phyloP scores from a whole-genome alignment of 2,329 filamentous ascomycete genomes.

The Bipolaris gigantea region DNA sequence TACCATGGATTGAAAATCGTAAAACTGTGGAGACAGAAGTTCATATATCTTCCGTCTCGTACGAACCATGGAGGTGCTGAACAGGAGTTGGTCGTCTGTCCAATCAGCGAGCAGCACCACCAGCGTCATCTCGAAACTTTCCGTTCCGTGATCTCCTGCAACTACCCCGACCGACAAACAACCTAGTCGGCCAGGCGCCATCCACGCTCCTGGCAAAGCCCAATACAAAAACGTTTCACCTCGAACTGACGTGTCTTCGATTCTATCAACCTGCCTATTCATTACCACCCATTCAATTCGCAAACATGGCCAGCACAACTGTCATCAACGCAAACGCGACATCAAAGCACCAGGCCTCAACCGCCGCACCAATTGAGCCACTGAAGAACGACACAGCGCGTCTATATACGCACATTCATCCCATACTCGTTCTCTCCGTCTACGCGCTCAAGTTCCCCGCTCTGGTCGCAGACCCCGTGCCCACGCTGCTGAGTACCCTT shows the following conservation, averaged over 20 bases:
- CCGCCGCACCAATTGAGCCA: conserved; percentile 49
- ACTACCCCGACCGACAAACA: conserved; percentile 10
- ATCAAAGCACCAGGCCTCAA: conserved; percentile 25
- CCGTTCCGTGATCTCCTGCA: conserved; percentile 20
- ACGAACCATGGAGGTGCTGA: conserved; percentile 7
- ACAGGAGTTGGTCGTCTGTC: neutral
- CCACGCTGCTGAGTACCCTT: conserved; percentile 63
- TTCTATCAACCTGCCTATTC: neutral
- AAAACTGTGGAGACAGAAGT: neutral
- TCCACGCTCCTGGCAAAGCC: conserved; percentile 21
- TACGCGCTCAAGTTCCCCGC: conserved; percentile 65
- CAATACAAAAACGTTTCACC: neutral
- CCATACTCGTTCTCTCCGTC: conserved; percentile 65
- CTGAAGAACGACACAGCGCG: conserved; percentile 53
- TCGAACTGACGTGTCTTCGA: neutral
- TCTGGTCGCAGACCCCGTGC: conserved; percentile 70
- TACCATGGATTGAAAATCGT: rapidly evolving
- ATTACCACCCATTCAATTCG: neutral
- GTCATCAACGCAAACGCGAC: conserved; percentile 27
- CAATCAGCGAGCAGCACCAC: conserved; percentile 23
- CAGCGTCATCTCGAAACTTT: conserved; percentile 16
- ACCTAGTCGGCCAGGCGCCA: conserved; percentile 22
- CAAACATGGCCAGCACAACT: conserved; percentile 31
- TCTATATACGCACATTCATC: conserved; percentile 67
- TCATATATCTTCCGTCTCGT: neutral